Percentiles rank a stretch among this genome's conserved stretches.
Evolutionary conservation across 208 protist species (phyloP).

Genomic region (Trypanosoma cruzi): DNA sequence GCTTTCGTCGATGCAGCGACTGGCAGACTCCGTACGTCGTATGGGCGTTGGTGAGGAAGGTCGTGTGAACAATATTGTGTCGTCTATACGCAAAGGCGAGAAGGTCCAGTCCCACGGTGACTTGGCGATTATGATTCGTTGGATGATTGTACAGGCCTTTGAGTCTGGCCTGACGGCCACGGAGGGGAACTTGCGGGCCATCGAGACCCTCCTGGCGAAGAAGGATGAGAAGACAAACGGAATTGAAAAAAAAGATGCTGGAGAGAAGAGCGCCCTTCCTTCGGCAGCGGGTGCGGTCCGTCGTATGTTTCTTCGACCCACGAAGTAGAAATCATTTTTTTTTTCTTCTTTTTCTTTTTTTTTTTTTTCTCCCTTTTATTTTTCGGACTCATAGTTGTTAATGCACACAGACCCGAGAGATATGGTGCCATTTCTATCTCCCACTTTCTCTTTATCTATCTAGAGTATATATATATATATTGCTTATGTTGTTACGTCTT

Average conservation of each 20-base stretch:
- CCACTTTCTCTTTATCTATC: too few relatives aligned
- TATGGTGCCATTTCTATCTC: too few relatives aligned
- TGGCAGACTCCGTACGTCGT: slow-evolving; percentile 18
- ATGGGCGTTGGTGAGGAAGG: slow-evolving; percentile 11
- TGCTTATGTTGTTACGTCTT: too few relatives aligned
- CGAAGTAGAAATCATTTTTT: slow-evolving; percentile 18
- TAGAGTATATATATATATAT: too few relatives aligned
- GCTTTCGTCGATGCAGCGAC: slow-evolving; percentile 1
- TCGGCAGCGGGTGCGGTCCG: not conserved
- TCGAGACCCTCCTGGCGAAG: not conserved
- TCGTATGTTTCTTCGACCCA: not conserved
- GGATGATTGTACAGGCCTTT: slow-evolving; percentile 29
- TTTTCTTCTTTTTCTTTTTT: slow-evolving; percentile 17
- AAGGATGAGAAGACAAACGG: not conserved
- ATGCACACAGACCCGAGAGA: too few relatives aligned
- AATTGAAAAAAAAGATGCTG: slow-evolving; percentile 8
- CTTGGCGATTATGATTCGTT: slow-evolving; percentile 27
- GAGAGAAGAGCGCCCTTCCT: not conserved
- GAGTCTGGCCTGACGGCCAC: slow-evolving; percentile 11
- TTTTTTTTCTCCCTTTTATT: too few relatives aligned
- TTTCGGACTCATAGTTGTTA: too few relatives aligned
- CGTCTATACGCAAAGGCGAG: not conserved
- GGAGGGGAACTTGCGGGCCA: slow-evolving; percentile 17
- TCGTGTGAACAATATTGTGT: slow-evolving; percentile 2
- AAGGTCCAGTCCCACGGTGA: slow-evolving; percentile 4